A percentile compares a stretch with the other conserved stretches of the same genome.
Conservation (phyloP, 2,329 filamentous ascomycete genomes). For the Monosporascus sp. region DNA sequence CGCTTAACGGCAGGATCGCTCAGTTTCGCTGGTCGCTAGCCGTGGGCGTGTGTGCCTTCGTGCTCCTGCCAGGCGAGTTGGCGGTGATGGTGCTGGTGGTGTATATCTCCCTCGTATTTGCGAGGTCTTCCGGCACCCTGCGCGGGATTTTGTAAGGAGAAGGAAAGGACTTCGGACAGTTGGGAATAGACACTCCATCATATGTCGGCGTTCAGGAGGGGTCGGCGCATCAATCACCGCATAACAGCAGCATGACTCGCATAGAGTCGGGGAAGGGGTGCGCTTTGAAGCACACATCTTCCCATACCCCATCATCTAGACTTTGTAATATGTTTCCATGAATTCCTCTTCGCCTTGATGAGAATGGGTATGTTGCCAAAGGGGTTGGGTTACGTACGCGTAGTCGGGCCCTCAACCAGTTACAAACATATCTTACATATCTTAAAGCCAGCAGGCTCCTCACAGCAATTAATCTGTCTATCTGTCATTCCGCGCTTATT, state of each 20-base stretch:
- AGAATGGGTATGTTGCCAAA: neutral
- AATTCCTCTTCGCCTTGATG: neutral
- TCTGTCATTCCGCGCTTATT: no score
- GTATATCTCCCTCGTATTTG: constrained; percentile 25
- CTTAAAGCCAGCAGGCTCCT: no score
- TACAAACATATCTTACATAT: no score
- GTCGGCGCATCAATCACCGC: neutral
- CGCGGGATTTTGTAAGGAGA: constrained; percentile 19
- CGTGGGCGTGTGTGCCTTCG: constrained; percentile 21
- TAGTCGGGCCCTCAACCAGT: no score
- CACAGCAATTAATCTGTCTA: no score
- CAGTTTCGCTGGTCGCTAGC: constrained; percentile 25
- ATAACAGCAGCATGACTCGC: no score
- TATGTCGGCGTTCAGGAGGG: constrained; percentile 20
- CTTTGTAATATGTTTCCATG: neutral
- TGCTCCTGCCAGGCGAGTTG: constrained; percentile 25
- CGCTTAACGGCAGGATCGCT: constrained; percentile 18
- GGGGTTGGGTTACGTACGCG: neutral
- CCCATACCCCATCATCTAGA: neutral
- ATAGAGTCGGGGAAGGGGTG: neutral
- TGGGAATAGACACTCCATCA: constrained; percentile 23
- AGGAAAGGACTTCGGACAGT: neutral
- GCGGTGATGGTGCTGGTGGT: constrained; percentile 24
- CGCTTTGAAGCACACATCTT: neutral
- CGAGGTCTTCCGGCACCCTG: constrained; percentile 21